Evolutionary conservation across 192 early-diverging fungal species (phyloP).

Genomic region (Jimgerdemannia flammicorona): DNA sequence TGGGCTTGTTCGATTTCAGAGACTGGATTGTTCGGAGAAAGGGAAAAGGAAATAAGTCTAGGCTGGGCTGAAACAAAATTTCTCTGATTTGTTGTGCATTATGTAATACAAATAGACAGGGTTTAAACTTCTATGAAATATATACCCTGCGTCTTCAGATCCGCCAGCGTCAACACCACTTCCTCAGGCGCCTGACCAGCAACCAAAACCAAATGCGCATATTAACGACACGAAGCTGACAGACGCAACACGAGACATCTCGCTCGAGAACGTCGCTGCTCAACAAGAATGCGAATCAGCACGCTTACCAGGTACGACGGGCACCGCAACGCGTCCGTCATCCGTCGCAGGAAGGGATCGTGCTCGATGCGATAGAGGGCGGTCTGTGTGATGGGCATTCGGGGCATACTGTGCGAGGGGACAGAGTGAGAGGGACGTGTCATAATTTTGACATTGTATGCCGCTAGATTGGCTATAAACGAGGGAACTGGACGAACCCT

Average conservation of each 20-base stretch:
- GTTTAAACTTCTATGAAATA: not conserved
- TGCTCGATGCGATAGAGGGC: not conserved
- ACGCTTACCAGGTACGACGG: not conserved
- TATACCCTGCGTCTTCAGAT: not conserved
- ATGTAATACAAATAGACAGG: too few relatives aligned
- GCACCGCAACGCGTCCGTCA: not conserved
- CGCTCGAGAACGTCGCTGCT: too few relatives aligned
- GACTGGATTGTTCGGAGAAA: not conserved
- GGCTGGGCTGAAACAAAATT: too few relatives aligned
- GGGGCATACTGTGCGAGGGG: not conserved
- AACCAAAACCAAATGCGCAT: not conserved
- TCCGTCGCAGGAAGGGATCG: not conserved
- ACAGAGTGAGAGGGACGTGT: not conserved
- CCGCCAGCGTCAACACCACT: not conserved
- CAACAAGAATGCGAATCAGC: too few relatives aligned
- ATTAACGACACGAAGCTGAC: not conserved
- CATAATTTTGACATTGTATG: not conserved
- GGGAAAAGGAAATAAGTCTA: not conserved
- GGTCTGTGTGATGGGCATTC: not conserved
- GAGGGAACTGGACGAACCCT: not conserved
- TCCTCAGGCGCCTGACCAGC: not conserved
- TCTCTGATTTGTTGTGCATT: too few relatives aligned
- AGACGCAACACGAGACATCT: too few relatives aligned
- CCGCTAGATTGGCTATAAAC: not conserved
- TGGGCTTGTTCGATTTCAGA: not conserved